Base-by-base conservation (phyloP, 2,329 filamentous ascomycete species). In the Venturiaceae sp. region DNA sequence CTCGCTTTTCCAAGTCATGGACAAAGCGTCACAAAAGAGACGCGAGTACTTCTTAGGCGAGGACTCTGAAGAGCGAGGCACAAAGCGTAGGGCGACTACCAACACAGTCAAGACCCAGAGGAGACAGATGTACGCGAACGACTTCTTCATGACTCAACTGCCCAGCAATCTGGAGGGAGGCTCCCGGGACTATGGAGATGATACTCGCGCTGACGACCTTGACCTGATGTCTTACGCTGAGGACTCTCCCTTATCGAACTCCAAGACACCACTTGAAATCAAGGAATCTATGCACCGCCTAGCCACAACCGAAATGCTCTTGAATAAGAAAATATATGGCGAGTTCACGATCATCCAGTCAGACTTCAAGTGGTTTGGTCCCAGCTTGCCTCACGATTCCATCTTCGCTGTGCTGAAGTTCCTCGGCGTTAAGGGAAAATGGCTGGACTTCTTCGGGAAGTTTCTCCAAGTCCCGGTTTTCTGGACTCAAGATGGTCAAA, bases 201-300 rank as follows among this genome's bases (percentile, higher is more conserved):
- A 76, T 39, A 74, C 19, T 33, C 19, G 26, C 13, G 13, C 13
- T 13, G 55, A 54, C 7, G 21, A 57, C n/a, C n/a, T n/a, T 8
- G 50, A 53, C 30, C 30, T 55, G 8, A 26, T n/a, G 9, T 11
- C 9, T 26, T 26, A 26, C 44, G 9, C 44, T 11, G 11, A 50
- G 14, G n/a, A 53, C 9, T 8, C 16, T 34, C 14, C 5, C 6
- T 23, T 21, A 50, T n/a, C 28, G 6, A 52, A n/a, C 16, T 47
- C 16, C 16, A 30, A 57, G 41, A 23, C 16, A 21, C 37, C 55
- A 26, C 16, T 54, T 19, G 34, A 58, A 7, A 77, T 77, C 2
- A 83, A 82, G 53, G 82, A 85, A 63, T 75, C 75, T 3, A 74
- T 85, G 19, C 72, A 85, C 4, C 82, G 83, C 61, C 70, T 82